phyloP scores from a whole-genome alignment of 305 asterid genomes.

The Fraxinus nigra region DNA sequence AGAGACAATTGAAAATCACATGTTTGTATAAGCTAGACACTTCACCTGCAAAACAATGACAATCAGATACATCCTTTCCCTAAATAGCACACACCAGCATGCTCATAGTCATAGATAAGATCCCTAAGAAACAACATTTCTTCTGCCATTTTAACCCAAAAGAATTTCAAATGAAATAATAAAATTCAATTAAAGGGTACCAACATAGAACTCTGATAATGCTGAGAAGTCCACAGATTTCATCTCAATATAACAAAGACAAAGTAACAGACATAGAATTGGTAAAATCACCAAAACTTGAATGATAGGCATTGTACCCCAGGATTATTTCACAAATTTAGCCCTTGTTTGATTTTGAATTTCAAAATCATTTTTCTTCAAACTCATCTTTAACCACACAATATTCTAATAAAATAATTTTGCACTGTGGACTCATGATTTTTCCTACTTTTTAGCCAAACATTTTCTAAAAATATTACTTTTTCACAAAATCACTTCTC shows the following conservation, averaged over 20 bases:
- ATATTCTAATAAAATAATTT: no score
- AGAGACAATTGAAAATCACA: background rate
- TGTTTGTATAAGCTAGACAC: background rate
- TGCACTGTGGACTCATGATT: background rate
- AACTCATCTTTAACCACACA: background rate
- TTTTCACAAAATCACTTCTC: background rate
- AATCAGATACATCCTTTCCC: background rate
- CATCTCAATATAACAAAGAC: background rate
- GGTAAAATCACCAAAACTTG: background rate
- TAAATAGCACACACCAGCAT: constrained; percentile 5
- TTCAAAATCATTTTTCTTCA: background rate
- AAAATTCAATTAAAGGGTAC: background rate
- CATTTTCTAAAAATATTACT: no score
- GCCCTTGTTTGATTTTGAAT: background rate
- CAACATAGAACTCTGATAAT: background rate
- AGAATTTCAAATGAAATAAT: background rate
- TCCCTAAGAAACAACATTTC: background rate
- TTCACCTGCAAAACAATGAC: background rate
- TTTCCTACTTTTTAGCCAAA: background rate
- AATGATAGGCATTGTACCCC: background rate
- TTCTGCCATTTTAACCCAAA: background rate
- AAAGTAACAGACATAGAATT: background rate
- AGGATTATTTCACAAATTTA: background rate
- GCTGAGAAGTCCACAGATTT: background rate
- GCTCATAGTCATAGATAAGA: background rate